phyloP scores from a whole-genome alignment of 2,329 filamentous ascomycete genomes.

The Nannizziopsis barbatae region DNA sequence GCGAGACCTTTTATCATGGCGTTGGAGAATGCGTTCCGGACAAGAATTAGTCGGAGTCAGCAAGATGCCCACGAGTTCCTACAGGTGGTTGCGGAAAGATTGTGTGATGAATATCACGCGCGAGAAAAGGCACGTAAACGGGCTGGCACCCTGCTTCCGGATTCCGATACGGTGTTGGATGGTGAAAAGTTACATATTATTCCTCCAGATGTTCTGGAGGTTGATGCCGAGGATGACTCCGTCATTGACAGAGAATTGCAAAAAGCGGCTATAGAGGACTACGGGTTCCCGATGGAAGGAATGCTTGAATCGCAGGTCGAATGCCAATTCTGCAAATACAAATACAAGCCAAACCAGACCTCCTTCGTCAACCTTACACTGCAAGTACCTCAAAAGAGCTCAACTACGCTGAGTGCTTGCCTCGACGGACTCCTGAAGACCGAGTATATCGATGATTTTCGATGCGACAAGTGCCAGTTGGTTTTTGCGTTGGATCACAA shows the following conservation, averaged over 20 bases:
- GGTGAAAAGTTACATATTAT: slow-evolving; percentile 20
- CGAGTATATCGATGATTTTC: slow-evolving; percentile 93
- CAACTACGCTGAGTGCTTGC: slow-evolving; percentile 72
- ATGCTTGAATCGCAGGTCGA: slow-evolving; percentile 89
- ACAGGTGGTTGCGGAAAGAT: slow-evolving; percentile 80
- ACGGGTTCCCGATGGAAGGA: slow-evolving; percentile 81
- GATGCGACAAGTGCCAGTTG: slow-evolving; percentile 86
- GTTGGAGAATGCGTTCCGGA: slow-evolving; percentile 74
- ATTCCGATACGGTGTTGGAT: slow-evolving; percentile 16
- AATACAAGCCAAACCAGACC: slow-evolving; percentile 69
- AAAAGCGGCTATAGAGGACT: slow-evolving; percentile 28
- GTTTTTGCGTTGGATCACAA: slow-evolving; percentile 61
- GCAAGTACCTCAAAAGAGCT: slow-evolving; percentile 72
- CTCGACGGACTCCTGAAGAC: slow-evolving; percentile 92
- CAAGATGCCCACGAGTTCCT: slow-evolving; percentile 97
- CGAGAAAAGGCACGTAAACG: slow-evolving; percentile 58
- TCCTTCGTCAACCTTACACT: slow-evolving; percentile 87
- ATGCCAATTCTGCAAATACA: slow-evolving; percentile 80
- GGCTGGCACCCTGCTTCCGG: slow-evolving; percentile 13
- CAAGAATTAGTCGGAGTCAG: slow-evolving; percentile 84
- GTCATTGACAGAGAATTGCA: slow-evolving; percentile 30
- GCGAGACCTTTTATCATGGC: slow-evolving; percentile 73
- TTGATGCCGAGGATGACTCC: slow-evolving; percentile 14
- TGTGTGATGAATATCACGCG: slow-evolving; percentile 90
- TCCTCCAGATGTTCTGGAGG: slow-evolving; percentile 25